Evolutionary conservation across 805 yeast species (phyloP), one percentile per base, ranked within the genome.

Genomic region (Isabelozyma rhagii): DNA sequence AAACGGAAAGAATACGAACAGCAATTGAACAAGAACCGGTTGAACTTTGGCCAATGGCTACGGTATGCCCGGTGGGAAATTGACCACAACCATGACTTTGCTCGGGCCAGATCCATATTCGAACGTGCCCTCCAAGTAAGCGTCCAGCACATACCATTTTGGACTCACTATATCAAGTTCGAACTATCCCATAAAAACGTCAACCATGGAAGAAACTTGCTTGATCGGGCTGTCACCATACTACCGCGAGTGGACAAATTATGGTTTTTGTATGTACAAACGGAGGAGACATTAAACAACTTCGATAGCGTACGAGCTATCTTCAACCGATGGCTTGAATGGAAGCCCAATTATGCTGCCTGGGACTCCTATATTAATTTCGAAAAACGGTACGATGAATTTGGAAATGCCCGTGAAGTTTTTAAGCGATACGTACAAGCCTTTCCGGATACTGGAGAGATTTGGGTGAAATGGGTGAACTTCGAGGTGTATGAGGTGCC

Each of bases 31-130:
- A 79, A 94, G 56, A 93, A 93, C 63, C 72, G 96, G 51, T 79
- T 86, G 36, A 91, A 90, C 60, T 76, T 80, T 59, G 86, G 89
- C 1, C 96, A 91, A 63, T 94, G 98, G 97, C 77, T 89, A 63
- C 74, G 97, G 49, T 94, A 93, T 65, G 98, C 97, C 0, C 80
- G 79, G 51, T 89, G 91, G 81, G 99, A 93, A 66, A 64, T 84
- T 4, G 87, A 86, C 5, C 67, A 70, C 51, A 93, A 89, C 57
- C 85, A 83, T 51, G 96, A 93, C 60, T 75, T 80, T 52, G 75
- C 80, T 15, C 74, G 97, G 18, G 96, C 96, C 0, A 73, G 98
- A 48, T 88, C 97, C 0, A 75, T 94, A 5, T 87, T 87, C 68
- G 99, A 93, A 64, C 75, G 98, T 46, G 96, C 96, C 0, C 63